Conservation (phyloP, 1,284 basidiomycete species). For the Salmacisia buchloeana region DNA sequence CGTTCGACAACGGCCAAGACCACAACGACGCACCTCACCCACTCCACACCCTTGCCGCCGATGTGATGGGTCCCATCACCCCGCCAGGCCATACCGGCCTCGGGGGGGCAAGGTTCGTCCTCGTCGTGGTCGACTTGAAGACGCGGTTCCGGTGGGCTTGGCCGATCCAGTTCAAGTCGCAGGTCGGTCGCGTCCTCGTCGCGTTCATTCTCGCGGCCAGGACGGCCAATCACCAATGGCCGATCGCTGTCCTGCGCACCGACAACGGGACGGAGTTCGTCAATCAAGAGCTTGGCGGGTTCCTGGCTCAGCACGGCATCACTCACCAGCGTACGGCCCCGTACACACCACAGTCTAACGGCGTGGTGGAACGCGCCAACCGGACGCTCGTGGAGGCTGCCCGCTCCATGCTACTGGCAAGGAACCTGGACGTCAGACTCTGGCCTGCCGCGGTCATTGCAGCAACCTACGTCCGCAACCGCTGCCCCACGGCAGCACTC, state of each 20-base stretch:
- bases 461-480: background rate
- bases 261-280: background rate
- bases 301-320: background rate
- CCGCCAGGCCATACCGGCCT: background rate
- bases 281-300: background rate
- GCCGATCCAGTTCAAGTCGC: background rate
- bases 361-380: background rate
- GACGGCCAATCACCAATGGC: too few species aligned
- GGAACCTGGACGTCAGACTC: background rate
- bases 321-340: background rate
- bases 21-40: too few species aligned
- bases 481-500: background rate
- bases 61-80: background rate
- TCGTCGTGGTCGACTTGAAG: background rate
- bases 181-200: background rate
- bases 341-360: conserved; percentile 1
- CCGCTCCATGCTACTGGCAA: background rate
- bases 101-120: background rate
- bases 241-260: background rate
- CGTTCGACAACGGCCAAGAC: too few species aligned
- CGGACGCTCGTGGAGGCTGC: background rate
- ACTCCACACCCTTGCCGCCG: too few species aligned
- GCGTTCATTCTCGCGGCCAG: background rate
- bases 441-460: background rate
- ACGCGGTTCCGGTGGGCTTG: background rate